phyloP scores from a whole-genome alignment of 2,329 filamentous ascomycete species.

The Myriosclerotinia scirpicola region DNA sequence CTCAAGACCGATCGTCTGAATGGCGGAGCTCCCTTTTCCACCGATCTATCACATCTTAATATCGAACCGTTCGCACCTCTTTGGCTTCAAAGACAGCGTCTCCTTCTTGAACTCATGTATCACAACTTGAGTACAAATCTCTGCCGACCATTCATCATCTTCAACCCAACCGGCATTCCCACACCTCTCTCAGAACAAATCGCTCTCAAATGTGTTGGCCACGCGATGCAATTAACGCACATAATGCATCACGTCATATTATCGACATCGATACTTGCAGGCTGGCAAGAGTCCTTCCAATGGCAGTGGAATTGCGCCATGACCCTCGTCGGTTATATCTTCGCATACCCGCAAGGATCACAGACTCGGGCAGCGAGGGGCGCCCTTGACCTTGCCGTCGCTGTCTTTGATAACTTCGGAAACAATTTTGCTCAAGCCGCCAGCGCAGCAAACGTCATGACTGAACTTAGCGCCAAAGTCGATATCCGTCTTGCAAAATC shows the following conservation, averaged over 20 bases:
- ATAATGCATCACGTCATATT: slow-evolving; percentile 44
- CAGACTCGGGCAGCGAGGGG: slow-evolving; percentile 39
- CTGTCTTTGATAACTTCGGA: slow-evolving; percentile 43
- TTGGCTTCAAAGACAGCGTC: slow-evolving; percentile 47
- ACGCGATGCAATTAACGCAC: slow-evolving; percentile 43
- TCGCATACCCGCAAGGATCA: slow-evolving; percentile 42
- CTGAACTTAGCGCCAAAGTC: slow-evolving; percentile 39
- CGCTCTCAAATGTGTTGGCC: slow-evolving; percentile 39
- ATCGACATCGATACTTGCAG: slow-evolving; percentile 41
- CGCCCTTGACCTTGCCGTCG: slow-evolving; percentile 42
- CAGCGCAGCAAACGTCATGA: slow-evolving; percentile 41
- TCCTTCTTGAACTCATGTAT: slow-evolving; percentile 47
- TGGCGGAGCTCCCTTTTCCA: slow-evolving; percentile 42
- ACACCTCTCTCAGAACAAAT: slow-evolving; percentile 36
- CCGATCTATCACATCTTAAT: slow-evolving; percentile 41
- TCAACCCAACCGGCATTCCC: slow-evolving; percentile 31
- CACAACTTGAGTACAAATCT: slow-evolving; percentile 45
- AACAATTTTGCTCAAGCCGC: slow-evolving; percentile 41
- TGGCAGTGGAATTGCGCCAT: slow-evolving; percentile 48
- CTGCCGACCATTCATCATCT: slow-evolving; percentile 46
- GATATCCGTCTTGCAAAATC: slow-evolving; percentile 29
- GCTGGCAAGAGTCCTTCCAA: slow-evolving; percentile 45
- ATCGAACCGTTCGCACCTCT: slow-evolving; percentile 43
- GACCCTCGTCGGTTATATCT: slow-evolving; percentile 45
- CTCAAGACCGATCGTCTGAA: slow-evolving; percentile 43